Evolutionary conservation across 75 land plant genomes (phyloP).

Genomic region (Cupressus sempervirens): DNA sequence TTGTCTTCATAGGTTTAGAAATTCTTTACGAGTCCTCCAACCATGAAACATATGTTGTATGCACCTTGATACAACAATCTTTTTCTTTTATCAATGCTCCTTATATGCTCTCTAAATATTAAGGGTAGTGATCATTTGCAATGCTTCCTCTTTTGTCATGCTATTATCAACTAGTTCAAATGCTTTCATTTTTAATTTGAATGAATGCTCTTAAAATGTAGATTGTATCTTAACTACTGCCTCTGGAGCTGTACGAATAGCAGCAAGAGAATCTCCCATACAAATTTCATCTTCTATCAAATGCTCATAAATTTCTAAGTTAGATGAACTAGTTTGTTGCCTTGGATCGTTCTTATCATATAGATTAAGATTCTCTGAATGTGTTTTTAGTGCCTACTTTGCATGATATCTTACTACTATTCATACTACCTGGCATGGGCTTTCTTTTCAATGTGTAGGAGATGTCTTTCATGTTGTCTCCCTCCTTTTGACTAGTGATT

Average conservation of each 20-base stretch:
- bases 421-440: no score
- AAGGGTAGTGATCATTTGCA: constrained; percentile 49
- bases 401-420: constrained; percentile 83
- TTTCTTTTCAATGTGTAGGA: no score
- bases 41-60: constrained; percentile 63
- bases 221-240: constrained; percentile 74
- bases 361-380: constrained; percentile 32
- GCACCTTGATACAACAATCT: constrained; percentile 51
- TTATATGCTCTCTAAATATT: constrained; percentile 69
- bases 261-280: constrained; percentile 66
- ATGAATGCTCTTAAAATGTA: constrained; percentile 59
- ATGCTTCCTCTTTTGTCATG: constrained; percentile 42
- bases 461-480: no score
- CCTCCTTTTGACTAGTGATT: no score
- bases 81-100: constrained; percentile 38
- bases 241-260: constrained; percentile 64
- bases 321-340: constrained; percentile 12
- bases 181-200: constrained; percentile 34
- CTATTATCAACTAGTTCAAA: constrained; percentile 19
- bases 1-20: constrained; percentile 54
- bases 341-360: constrained; percentile 21
- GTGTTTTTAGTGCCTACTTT: constrained; percentile 53
- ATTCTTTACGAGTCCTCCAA: constrained; percentile 66
- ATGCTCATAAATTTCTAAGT: constrained; percentile 17
- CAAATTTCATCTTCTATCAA: constrained; percentile 54